These are phyloP conservation scores for Neurospora sp. DNA, from an alignment of 495 filamentous ascomycete species.

Conservation along the genomic window DNA sequence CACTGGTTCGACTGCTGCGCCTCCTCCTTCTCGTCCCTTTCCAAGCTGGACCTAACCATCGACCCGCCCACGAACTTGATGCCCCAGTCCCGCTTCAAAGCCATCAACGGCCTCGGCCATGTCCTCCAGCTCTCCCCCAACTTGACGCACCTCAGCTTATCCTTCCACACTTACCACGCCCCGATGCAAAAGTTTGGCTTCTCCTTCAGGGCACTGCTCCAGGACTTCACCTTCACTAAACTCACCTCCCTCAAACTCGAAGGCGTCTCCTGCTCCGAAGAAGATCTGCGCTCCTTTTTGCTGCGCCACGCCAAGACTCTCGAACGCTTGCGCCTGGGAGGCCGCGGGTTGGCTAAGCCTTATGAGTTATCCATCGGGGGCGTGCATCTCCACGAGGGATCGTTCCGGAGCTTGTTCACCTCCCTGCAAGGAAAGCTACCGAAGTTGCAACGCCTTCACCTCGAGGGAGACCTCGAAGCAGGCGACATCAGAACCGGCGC, in stretches of 20 bases:
- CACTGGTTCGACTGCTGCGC: constrained; percentile 38
- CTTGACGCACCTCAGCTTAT: constrained; percentile 29
- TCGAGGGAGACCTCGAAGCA: constrained; percentile 37
- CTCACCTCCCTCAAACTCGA: constrained; percentile 37
- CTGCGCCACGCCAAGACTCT: constrained; percentile 32
- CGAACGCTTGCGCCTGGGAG: constrained; percentile 32
- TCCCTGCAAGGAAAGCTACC: constrained; percentile 27
- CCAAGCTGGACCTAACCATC: constrained; percentile 29
- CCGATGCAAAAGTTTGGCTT: constrained; percentile 32
- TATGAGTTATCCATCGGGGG: constrained; percentile 32
- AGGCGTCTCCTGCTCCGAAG: constrained; percentile 33
- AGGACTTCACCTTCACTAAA: constrained; percentile 25
- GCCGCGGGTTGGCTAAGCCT: constrained; percentile 32
- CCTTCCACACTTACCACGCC: constrained; percentile 34
- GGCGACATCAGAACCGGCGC: constrained; percentile 26
- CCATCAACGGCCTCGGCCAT: constrained; percentile 35
- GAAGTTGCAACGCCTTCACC: constrained; percentile 29
- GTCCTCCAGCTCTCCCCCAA: constrained; percentile 31
- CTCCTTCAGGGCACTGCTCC: constrained; percentile 29
- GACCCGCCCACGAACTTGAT: constrained; percentile 26
- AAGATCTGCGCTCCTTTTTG: constrained; percentile 34
- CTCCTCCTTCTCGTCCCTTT: constrained; percentile 28
- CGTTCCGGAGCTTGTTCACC: constrained; percentile 30
- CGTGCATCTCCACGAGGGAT: constrained; percentile 34
- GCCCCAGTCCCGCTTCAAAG: constrained; percentile 25